Base-by-base conservation (phyloP, 2,329 filamentous ascomycete genomes). In the Rosellinia necatrix region DNA sequence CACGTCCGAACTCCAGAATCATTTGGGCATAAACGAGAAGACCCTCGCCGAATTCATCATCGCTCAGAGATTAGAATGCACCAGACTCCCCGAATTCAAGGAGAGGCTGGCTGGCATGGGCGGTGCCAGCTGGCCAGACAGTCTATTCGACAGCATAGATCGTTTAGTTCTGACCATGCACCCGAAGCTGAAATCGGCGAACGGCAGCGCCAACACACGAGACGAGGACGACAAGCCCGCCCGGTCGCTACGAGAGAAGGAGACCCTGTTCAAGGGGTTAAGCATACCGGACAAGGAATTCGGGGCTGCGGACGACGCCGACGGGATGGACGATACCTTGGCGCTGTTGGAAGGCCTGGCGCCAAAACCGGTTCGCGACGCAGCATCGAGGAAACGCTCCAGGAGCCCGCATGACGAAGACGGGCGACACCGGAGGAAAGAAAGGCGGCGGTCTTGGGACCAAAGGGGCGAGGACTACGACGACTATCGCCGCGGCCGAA, bases 41-140 rank as follows among this genome's bases (percentile, higher is more conserved):
- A 96, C 91, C 4, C 85, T 99, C 22, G 92, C 94, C 65, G 94
- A 99, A 74, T 99, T 96, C 71, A 86, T 99, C 68, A 96, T 99
- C 70, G 90, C 90, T 59, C 89, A 96, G 71, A 91, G 96, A 67
- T 75, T 88, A 71, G 84, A 92, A 81, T 89, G 86, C 76, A 81
- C 79, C 48, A 82, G 82, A 24, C 79, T 90, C 53, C 74, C 81
- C 49, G 86, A 89, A 24, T 99, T 97, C 77, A 89, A 89, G 76
- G 78, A 79, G 63, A 85, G 85, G 69, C 81, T 97, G 63, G 84
- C 87, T 64, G 84, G 81, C 25, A 86, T 96, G 74, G 90, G 89
- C 52, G 90, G 88, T 60, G 92, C 83, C 22, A 92, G 78, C 46
- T 96, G 97, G 63, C 91, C 92, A 0, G 82, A 85, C 52, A 96